A percentile compares a stretch with the other conserved stretches of the same genome.
phyloP scores from a whole-genome alignment of 192 early-diverging fungal genomes.

The Allomyces javanicus region DNA sequence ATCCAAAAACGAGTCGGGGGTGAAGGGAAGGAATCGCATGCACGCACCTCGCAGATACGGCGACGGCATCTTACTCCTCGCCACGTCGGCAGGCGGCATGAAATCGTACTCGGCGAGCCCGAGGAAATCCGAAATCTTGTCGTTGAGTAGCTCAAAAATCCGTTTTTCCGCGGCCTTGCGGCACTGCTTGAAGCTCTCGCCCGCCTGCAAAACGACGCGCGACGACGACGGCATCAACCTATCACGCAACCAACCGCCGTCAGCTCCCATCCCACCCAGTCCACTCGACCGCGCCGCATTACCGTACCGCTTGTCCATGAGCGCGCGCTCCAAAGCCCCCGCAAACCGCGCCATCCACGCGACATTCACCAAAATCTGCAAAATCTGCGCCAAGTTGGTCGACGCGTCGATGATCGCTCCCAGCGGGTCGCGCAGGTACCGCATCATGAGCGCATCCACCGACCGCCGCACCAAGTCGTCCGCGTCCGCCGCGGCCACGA shows the following conservation, averaged over 20 bases:
- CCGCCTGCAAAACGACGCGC: conserved; percentile 36
- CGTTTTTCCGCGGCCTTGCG: conserved; percentile 52
- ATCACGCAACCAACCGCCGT: no score
- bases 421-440: conserved; percentile 46
- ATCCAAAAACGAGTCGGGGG: background rate
- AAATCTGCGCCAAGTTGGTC: conserved; percentile 52
- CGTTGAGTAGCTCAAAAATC: conserved; percentile 56
- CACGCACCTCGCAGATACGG: background rate
- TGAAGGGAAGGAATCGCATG: conserved; percentile 4
- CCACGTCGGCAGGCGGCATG: background rate
- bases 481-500: background rate
- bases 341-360: conserved; percentile 12
- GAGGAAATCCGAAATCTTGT: conserved; percentile 61
- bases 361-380: conserved; percentile 42
- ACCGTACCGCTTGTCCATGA: conserved; percentile 36
- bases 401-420: conserved; percentile 35
- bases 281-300: no score
- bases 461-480: conserved; percentile 12
- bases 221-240: background rate
- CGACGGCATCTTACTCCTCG: background rate
- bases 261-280: no score
- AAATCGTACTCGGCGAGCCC: conserved; percentile 66
- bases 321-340: conserved; percentile 51
- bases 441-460: conserved; percentile 47
- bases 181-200: conserved; percentile 46